Evolutionary conservation across 345 rosid species (phyloP).

Genomic region (Microcos paniculata): DNA sequence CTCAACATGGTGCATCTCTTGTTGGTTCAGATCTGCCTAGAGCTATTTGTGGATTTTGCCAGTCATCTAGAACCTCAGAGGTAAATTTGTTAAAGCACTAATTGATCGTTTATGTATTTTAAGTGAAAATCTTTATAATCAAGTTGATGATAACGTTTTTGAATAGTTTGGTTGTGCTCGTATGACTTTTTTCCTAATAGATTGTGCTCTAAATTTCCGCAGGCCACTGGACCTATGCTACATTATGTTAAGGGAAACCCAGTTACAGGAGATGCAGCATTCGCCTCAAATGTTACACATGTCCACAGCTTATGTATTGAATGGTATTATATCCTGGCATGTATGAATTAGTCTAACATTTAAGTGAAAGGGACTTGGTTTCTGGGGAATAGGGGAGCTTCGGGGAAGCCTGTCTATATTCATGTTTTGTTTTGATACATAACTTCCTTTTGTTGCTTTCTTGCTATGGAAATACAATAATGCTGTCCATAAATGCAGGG

Average conservation of each 20-base stretch:
- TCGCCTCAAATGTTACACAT: slow-evolving; percentile 48
- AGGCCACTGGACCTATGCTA: slow-evolving; percentile 78
- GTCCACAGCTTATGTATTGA: slow-evolving; percentile 77
- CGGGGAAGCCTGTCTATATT: not conserved
- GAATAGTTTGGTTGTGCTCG: not conserved
- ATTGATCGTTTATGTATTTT: not conserved
- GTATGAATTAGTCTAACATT: not conserved
- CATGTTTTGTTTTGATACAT: not conserved
- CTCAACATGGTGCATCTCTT: not conserved
- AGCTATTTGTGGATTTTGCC: slow-evolving; percentile 73
- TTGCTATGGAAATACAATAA: not conserved
- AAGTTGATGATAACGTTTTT: not conserved
- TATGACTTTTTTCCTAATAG: not conserved
- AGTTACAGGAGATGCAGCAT: slow-evolving; percentile 52
- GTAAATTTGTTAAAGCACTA: slow-evolving; percentile 28
- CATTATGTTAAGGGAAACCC: slow-evolving; percentile 53
- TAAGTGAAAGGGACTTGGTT: not conserved
- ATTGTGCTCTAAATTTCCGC: not conserved
- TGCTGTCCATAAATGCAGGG: slow-evolving; percentile 46
- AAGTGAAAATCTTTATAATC: not conserved
- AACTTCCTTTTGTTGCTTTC: slow-evolving; percentile 1
- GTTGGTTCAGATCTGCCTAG: slow-evolving; percentile 17
- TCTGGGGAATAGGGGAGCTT: not conserved
- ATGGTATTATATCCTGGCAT: slow-evolving; percentile 46
- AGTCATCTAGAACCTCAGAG: slow-evolving; percentile 50